Evolutionary conservation across 2,329 filamentous ascomycete species (phyloP).

Genomic region (Fusarium circinatum): DNA sequence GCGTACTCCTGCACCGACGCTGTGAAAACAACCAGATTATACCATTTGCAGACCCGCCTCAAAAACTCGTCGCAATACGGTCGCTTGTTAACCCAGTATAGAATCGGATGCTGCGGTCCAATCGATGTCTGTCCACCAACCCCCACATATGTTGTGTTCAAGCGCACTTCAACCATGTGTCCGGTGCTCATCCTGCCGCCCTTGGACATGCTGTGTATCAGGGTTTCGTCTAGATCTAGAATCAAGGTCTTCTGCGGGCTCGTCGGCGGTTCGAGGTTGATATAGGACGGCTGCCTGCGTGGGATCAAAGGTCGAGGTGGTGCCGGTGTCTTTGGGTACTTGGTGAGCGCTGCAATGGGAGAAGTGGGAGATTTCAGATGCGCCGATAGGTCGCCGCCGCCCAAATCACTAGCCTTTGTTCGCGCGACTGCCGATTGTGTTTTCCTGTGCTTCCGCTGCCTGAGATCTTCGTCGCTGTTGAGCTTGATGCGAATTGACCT

Average conservation of each 20-base stretch:
- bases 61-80: slow-evolving; percentile 97
- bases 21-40: slow-evolving; percentile 95
- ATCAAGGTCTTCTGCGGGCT: slow-evolving; percentile 91
- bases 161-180: slow-evolving; percentile 98
- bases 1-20: slow-evolving; percentile 98
- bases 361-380: slow-evolving; percentile 95
- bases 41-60: slow-evolving; percentile 94
- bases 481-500: slow-evolving; percentile 92
- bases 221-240: slow-evolving; percentile 93
- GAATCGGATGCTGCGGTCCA: slow-evolving; percentile 86
- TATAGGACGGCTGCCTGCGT: slow-evolving; percentile 87
- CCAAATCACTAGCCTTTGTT: slow-evolving; percentile 54
- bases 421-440: slow-evolving; percentile 60
- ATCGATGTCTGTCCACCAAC: slow-evolving; percentile 71
- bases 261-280: slow-evolving; percentile 66
- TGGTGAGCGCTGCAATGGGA: slow-evolving; percentile 79
- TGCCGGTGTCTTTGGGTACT: slow-evolving; percentile 89
- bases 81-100: slow-evolving; percentile 99
- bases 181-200: slow-evolving; percentile 95
- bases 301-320: slow-evolving; percentile 92
- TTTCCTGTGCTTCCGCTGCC: slow-evolving; percentile 77
- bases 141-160: slow-evolving; percentile 77
- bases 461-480: slow-evolving; percentile 79
- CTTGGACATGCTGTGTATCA: slow-evolving; percentile 98
- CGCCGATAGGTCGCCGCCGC: slow-evolving; percentile 69